Base-by-base conservation (phyloP, 495 filamentous ascomycete genomes). In the Penicillium herquei region DNA sequence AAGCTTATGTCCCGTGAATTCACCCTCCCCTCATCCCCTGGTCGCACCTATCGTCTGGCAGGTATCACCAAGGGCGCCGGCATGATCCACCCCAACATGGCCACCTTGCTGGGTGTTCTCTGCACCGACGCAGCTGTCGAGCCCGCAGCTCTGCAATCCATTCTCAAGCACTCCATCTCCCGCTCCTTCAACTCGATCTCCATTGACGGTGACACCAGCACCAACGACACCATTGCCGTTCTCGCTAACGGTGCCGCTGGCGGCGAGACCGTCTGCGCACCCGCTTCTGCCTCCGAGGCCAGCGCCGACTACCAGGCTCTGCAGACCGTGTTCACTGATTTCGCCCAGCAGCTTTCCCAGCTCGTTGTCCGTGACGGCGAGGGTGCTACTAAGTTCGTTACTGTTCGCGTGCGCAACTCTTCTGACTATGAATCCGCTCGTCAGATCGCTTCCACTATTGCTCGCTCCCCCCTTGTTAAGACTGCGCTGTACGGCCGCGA, bases 81-180 rank as follows among this genome's bases (percentile, higher is more conserved):
- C 63, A 99, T 99, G 94, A 99, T 99, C 68, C 93, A 97, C 72
- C 94, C 94, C 17, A 97, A 99, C 77, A 96, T 98, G 93, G 94
- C 92, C 41, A 99, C 94, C 0, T 82, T 99, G 39, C 84, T 99
- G 31, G 93, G 90, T 45, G 89, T 98, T 51, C 83, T 98, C 65
- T 92, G 90, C 67, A 99, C 94, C 30, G 94, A 99, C 63, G 95
- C 88, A 0, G 87, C 91, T 12, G 86, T 98, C 65, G 80, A 83
- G 7, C 78, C 90, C 9, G 64, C 75, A 13, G 79, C 85, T 10
- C 84, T 98, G 17, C 82, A 85, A 52, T 68, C 75, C 0, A 75
- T 91, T 16, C 86, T 98, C 55, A 86, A 81, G 44, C 76, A 84
- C 66, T 87, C 94, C 46, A 87, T 90, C 33, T 84, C 89, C 57